Percentiles rank a stretch among this genome's conserved stretches.
phyloP scores from a whole-genome alignment of 148 eudicot species.

The Heliamphora exappendiculata region DNA sequence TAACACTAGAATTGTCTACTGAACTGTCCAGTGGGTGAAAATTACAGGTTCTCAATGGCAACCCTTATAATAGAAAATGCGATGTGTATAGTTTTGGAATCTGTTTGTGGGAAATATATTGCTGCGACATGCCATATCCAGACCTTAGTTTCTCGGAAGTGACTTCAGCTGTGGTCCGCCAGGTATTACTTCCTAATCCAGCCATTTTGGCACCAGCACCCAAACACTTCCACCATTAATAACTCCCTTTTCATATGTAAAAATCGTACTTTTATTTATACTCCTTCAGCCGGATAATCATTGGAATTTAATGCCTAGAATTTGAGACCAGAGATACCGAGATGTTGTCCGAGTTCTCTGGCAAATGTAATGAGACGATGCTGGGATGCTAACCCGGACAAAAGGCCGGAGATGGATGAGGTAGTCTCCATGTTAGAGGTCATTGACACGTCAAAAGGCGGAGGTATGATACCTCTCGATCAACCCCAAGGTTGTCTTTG shows the following conservation, averaged over 20 bases:
- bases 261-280: neutral
- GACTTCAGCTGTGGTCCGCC: conserved; percentile 95
- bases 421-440: conserved; percentile 83
- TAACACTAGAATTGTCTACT: neutral
- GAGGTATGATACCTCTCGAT: conserved; percentile 93
- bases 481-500: conserved; percentile 85
- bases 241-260: neutral
- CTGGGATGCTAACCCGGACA: conserved; percentile 98
- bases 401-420: conserved; percentile 95
- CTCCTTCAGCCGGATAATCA: neutral
- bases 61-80: conserved; percentile 87
- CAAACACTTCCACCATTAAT: neutral
- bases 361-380: conserved; percentile 92
- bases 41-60: conserved; percentile 84
- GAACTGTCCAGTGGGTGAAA: conserved; percentile 14
- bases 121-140: conserved; percentile 99
- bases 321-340: conserved; percentile 89
- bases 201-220: neutral
- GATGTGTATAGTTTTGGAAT: conserved; percentile 97
- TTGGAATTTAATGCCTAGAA: conserved; percentile 39
- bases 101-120: conserved; percentile 91
- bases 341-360: conserved; percentile 92
- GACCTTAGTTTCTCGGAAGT: conserved; percentile 97
- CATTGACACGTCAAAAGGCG: conserved; percentile 89
- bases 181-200: conserved; percentile 35